These are phyloP conservation scores for Colletotrichum endophyticum DNA, from an alignment of 2,329 filamentous ascomycete genomes.

Conservation along the genomic window DNA sequence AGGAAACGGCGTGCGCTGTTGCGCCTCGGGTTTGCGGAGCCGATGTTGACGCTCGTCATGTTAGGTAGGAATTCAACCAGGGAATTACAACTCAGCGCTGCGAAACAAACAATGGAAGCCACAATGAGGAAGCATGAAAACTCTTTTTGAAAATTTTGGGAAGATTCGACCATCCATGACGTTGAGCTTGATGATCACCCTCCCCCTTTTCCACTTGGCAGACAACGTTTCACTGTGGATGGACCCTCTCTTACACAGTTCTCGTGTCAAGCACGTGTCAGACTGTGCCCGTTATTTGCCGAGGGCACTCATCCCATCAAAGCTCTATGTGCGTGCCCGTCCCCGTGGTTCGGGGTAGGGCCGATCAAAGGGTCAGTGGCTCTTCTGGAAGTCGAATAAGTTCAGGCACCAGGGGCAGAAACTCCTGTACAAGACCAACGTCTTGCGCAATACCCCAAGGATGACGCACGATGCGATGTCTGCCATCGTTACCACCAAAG, in stretches of 20 bases:
- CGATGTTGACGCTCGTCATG: neutral
- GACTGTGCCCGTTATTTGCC: neutral
- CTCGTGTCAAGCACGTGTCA: slow-evolving; percentile 6
- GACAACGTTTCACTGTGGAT: neutral
- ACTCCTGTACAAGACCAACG: neutral
- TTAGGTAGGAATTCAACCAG: neutral
- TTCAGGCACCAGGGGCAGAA: neutral
- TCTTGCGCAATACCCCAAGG: neutral
- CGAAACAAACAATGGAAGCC: neutral
- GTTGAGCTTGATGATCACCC: neutral
- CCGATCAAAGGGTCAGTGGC: neutral
- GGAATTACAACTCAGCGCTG: neutral
- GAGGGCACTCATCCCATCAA: neutral
- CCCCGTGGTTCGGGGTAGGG: neutral
- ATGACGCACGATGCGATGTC: neutral
- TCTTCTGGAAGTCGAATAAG: neutral
- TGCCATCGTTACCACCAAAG: neutral
- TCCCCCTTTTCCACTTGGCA: neutral
- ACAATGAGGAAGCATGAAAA: neutral
- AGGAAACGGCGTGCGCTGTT: neutral
- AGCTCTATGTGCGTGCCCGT: neutral
- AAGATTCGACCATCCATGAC: neutral
- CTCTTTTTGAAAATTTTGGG: neutral
- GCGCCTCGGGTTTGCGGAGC: neutral
- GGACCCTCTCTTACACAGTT: neutral